Evolutionary conservation across 768 basidiomycete genomes (phyloP), one percentile per base, ranked within the genome.

Genomic region (Ramaria sp.): DNA sequence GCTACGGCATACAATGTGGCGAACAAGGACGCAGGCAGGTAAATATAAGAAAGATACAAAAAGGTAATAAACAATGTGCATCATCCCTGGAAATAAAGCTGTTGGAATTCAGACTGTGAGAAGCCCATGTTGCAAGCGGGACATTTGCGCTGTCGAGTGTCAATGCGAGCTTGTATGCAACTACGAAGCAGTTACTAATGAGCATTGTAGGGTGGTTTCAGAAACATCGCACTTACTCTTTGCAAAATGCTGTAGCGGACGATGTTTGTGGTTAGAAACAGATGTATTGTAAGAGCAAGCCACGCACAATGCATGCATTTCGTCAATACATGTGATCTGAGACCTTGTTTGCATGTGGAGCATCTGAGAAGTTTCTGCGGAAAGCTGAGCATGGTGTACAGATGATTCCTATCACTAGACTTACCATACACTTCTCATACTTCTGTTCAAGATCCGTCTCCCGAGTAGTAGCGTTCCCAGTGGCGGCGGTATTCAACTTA

Each of bases 301-400:
- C 20, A 81, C 90, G 61, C 67, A 93, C 91, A 89, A 67, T 95
- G 93, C 80, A 88, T 84, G 74, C 92, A 95, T 67, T 91, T 92
- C 34, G 82, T 86, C 59, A 95, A 78, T 39, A 91, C 80, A 4
- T 86, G 85, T 49, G 82, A 80, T 19, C 91, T 84, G 71, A 92
- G 83, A 59, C 81, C 77, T 57, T 77, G 75, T 53, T 81, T 80
- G 72, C 95, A 98, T 5, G 88, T 92, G 12, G 89, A 88, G 67
- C 95, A 98, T 66, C 88, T 84, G 33, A 97, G 78, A 41, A 96
- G 73, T 67, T 77, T 78, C 93, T 94, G 68, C 17, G 37, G 30
- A 47, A 19, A 5, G 12, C 13, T 34, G 17, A 33, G 27, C 17
- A 17, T 5, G 1, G n/a, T 12, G 19, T 7, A 30, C 13, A n/a